Base-by-base conservation (phyloP, 345 rosid genomes). In the Gossypium mustelinum region DNA sequence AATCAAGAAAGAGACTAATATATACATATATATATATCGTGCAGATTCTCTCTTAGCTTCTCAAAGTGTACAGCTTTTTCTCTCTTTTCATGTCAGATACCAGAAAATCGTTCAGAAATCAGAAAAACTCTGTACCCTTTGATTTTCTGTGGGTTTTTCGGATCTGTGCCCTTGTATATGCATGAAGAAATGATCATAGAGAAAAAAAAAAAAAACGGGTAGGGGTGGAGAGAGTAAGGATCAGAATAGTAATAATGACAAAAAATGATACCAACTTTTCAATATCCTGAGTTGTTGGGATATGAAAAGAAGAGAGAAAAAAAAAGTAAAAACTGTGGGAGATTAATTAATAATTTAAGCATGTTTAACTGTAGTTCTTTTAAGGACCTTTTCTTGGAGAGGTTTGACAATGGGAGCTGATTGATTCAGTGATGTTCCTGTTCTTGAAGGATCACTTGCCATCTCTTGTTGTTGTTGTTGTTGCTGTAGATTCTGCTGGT, bases 381-480 rank as follows among this genome's bases (percentile, higher is more conserved):
- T 65, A 75, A 82, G 73, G 61, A 92, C 98, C 98, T 94, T 94
- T 71, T 94, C 98, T 48, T 86, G 89, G 56, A 82, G 51, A 61
- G 86, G 73, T 79, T 86, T 87, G 6, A 88, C 62, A 25, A 11
- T 59, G 39, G 41, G 83, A 84, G 88, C 73, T 60, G 41, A 74
- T 73, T 78, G 87, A 80, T 85, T 81, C 78, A 84, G 90, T 58
- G 87, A 13, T 51, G 7, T 76, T 52, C 70, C 86, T 81, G 83
- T 73, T 79, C 84, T 84, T 76, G 90, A 69, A 73, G 82, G 47
- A 81, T 88, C 94, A 67, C 61, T 85, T 63, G 80, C 85, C 89
- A 84, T 82, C 34, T 82, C 83, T 34, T 29, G 48, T 63, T 73
- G 81, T 16, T 74, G 81, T 16, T 74, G 82, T 5, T 78, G 78